Evolutionary conservation across 257 asterid species (phyloP).

Genomic region (Solanum verrucosum): DNA sequence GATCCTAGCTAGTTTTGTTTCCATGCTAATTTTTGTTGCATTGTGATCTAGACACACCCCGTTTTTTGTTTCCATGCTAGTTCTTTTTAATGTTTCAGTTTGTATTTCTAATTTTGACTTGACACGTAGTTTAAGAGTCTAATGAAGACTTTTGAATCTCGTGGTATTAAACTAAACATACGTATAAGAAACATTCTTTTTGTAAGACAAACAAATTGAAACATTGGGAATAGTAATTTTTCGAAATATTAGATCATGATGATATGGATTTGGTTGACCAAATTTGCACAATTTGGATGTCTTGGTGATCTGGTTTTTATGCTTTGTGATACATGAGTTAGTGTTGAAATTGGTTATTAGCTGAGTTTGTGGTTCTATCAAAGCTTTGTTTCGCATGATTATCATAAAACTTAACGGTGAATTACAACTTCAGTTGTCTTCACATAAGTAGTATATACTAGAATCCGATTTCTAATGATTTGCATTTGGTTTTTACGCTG

Average conservation of each 20-base stretch:
- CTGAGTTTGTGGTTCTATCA: not conserved
- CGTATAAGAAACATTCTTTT: not conserved
- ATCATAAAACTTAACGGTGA: not conserved
- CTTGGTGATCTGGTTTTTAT: not conserved
- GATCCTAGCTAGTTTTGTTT: not conserved
- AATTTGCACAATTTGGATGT: not conserved
- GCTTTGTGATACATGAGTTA: not conserved
- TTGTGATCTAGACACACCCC: not conserved
- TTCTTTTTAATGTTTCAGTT: not conserved
- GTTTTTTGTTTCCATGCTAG: not conserved
- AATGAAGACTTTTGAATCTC: not conserved
- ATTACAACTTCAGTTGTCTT: not conserved
- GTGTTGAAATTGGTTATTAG: not conserved
- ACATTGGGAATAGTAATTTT: not conserved
- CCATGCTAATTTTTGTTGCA: not conserved
- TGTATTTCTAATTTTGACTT: not conserved
- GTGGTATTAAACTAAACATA: not conserved
- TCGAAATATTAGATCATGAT: not conserved
- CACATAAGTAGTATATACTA: not conserved
- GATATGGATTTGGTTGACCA: not conserved
- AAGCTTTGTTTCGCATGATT: not conserved
- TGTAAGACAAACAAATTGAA: not conserved
- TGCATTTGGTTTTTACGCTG: not conserved
- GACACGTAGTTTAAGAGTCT: not conserved
- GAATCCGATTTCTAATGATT: not conserved